Evolutionary conservation across 768 basidiomycete species (phyloP).

Genomic region (Tulasnella sp.): DNA sequence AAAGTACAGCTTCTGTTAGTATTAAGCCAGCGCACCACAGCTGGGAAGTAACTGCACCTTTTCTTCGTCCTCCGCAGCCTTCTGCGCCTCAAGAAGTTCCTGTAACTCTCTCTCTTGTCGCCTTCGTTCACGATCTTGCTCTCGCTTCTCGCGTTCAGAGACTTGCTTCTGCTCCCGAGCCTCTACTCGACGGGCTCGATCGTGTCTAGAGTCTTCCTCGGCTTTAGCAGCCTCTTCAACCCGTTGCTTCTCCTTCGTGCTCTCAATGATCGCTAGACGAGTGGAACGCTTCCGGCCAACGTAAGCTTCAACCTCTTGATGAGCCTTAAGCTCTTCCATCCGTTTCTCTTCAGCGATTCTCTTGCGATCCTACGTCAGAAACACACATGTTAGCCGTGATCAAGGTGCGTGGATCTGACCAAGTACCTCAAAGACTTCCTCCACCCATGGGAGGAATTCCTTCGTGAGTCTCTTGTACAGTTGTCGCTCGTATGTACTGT

Average conservation of each 20-base stretch:
- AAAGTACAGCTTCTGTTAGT: neutral
- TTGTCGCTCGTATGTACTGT: conserved; percentile 28
- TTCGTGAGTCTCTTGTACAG: conserved; percentile 26
- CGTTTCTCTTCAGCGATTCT: conserved; percentile 4
- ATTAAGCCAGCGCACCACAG: neutral
- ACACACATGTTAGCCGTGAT: neutral
- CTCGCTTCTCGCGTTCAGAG: conserved; percentile 28
- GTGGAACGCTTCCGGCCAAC: conserved; percentile 87
- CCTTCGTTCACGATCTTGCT: conserved; percentile 44
- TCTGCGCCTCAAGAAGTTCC: conserved; percentile 24
- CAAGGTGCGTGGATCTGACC: neutral
- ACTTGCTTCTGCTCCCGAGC: conserved; percentile 35
- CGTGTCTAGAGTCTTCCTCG: conserved; percentile 65
- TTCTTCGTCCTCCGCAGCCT: conserved; percentile 26
- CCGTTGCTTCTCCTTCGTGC: conserved; percentile 54
- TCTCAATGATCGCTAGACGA: conserved; percentile 77
- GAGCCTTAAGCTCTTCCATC: neutral
- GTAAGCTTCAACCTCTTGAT: conserved; percentile 51
- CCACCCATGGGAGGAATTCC: conserved; percentile 11
- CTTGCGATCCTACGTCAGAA: conserved; percentile 16
- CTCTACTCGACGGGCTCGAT: conserved; percentile 54
- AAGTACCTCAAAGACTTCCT: conserved; percentile 20
- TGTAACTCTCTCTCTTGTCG: conserved; percentile 37
- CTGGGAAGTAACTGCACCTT: neutral
- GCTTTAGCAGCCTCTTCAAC: conserved; percentile 52